Evolutionary conservation across 2,329 filamentous ascomycete species (phyloP).

Genomic region (Allantophomopsis cytisporea): DNA sequence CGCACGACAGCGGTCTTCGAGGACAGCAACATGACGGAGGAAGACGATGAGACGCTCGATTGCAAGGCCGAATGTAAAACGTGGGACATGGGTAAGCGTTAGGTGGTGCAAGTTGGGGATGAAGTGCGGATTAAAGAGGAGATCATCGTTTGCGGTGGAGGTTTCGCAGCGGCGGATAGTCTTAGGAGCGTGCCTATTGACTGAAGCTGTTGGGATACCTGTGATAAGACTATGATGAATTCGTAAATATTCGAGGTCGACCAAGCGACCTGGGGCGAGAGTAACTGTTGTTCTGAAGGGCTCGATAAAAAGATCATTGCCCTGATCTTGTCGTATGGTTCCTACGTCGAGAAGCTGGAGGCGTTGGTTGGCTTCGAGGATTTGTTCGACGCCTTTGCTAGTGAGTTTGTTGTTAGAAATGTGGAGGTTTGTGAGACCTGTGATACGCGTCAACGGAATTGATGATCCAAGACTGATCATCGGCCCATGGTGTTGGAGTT

Average conservation of each 20-base stretch:
- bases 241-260: conserved; percentile 35
- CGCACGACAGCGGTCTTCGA: conserved; percentile 31
- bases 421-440: conserved; percentile 38
- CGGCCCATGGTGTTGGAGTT: conserved; percentile 13
- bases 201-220: conserved; percentile 25
- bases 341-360: conserved; percentile 40
- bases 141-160: conserved; percentile 10
- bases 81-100: conserved; percentile 38
- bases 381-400: conserved; percentile 23
- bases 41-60: conserved; percentile 33
- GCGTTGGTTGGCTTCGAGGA: conserved; percentile 28
- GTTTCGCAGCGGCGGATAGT: not conserved
- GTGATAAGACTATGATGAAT: conserved; percentile 49
- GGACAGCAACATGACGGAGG: conserved; percentile 28
- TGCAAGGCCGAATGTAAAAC: conserved; percentile 35
- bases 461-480: not conserved
- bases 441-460: conserved; percentile 16
- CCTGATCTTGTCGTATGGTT: conserved; percentile 14
- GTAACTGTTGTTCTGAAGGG: conserved; percentile 1
- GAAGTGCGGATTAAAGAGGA: conserved; percentile 37
- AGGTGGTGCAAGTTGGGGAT: conserved; percentile 40
- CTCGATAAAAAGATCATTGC: conserved; percentile 3
- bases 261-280: conserved; percentile 14
- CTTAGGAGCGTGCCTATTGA: conserved; percentile 18
- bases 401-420: conserved; percentile 36